These are phyloP conservation scores for Aspergillus udagawae DNA, from an alignment of 2,329 filamentous ascomycete genomes.

Conservation along the genomic window DNA sequence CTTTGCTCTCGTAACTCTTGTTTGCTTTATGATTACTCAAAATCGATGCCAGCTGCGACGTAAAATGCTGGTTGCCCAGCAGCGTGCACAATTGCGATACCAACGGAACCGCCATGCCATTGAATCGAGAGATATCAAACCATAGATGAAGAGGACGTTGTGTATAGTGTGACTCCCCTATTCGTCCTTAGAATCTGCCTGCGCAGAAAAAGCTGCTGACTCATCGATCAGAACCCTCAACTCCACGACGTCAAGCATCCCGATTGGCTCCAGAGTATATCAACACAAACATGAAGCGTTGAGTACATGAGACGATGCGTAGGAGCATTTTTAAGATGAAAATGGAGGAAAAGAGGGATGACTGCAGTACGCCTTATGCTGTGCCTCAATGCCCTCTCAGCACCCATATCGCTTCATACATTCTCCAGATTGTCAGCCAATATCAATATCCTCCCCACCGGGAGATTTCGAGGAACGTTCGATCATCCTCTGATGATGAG, in stretches of 20 bases:
- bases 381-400: not conserved
- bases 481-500: not conserved
- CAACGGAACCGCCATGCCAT: not conserved
- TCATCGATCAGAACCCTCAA: not conserved
- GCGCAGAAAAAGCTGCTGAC: slow-evolving; percentile 10
- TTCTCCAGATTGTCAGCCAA: not conserved
- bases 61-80: slow-evolving; percentile 7
- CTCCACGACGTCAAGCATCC: slow-evolving; percentile 3
- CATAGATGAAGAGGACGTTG: not conserved
- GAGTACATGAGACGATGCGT: not conserved
- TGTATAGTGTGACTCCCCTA: no score
- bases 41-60: slow-evolving; percentile 7
- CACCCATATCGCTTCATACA: not conserved
- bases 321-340: not conserved
- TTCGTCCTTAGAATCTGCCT: slow-evolving; percentile 8
- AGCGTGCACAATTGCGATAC: slow-evolving; percentile 10
- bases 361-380: not conserved
- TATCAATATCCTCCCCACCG: not conserved
- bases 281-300: no score
- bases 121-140: no score
- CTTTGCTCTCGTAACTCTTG: not conserved
- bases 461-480: not conserved
- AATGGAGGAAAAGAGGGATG: not conserved
- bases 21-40: not conserved
- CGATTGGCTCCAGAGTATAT: no score